phyloP scores from a whole-genome alignment of 768 basidiomycete genomes.

The Amanita rimosa region DNA sequence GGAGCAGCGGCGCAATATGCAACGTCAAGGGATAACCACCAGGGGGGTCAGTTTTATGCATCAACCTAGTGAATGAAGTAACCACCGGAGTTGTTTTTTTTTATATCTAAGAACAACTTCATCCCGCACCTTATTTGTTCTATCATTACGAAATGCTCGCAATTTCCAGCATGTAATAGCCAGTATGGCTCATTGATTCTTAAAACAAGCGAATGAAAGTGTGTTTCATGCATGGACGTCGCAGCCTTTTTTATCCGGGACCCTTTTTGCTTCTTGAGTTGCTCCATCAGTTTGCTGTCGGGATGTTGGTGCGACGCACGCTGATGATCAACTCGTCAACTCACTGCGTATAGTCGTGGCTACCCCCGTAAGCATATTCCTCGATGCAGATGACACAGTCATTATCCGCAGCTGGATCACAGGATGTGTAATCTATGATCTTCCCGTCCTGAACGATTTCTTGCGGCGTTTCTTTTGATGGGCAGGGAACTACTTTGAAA shows the following conservation, averaged over 20 bases:
- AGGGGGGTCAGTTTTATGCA: conserved; percentile 43
- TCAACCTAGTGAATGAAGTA: conserved; percentile 29
- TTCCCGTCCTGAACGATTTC: conserved; percentile 23
- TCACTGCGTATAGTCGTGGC: conserved; percentile 44
- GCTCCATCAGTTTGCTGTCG: conserved; percentile 34
- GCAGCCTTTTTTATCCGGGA: conserved; percentile 23
- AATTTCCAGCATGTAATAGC: conserved; percentile 71
- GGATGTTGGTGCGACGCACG: conserved; percentile 3
- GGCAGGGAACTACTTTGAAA: conserved; percentile 47
- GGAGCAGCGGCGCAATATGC: conserved; percentile 48
- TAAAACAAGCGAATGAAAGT: conserved; percentile 42
- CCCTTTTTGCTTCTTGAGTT: conserved; percentile 21
- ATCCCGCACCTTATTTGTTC: conserved; percentile 55
- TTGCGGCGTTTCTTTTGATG: conserved; percentile 39
- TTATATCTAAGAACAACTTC: background rate
- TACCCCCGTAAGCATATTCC: conserved; percentile 46
- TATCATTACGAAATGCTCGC: conserved; percentile 69
- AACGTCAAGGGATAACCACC: conserved; percentile 58
- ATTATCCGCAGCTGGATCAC: conserved; percentile 5
- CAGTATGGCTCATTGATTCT: conserved; percentile 72
- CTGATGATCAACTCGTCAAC: conserved; percentile 4
- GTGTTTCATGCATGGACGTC: conserved; percentile 33
- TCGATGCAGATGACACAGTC: conserved; percentile 55
- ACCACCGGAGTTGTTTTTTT: conserved; percentile 2
- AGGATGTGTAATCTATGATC: conserved; percentile 19